These are phyloP conservation scores for Phytophthora aleatoria DNA, from an alignment of 352 stramenopile species.

Conservation along the genomic window DNA sequence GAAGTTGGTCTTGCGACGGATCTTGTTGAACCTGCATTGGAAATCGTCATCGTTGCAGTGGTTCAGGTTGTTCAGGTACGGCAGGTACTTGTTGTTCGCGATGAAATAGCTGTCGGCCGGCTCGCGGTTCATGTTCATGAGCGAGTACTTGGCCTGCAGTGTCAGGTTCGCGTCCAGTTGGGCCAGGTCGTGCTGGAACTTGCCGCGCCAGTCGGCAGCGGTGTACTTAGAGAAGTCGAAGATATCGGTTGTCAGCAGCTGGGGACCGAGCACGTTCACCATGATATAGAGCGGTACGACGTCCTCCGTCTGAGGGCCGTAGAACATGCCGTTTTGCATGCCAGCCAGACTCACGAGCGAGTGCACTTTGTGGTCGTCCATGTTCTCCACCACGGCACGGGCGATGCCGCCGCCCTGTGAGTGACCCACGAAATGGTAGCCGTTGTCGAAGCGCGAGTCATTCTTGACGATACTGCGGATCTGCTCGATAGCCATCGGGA, in stretches of 20 bases:
- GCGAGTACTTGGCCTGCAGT: constrained; percentile 42
- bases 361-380: constrained; percentile 58
- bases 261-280: constrained; percentile 33
- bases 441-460: constrained; percentile 40
- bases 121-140: constrained; percentile 46
- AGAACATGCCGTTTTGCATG: constrained; percentile 59
- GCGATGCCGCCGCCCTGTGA: constrained; percentile 49
- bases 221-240: constrained; percentile 44
- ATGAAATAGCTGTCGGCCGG: constrained; percentile 33
- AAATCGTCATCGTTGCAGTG: constrained; percentile 8
- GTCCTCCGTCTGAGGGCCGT: constrained; percentile 46
- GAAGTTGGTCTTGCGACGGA: constrained; percentile 48
- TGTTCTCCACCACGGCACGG: constrained; percentile 54
- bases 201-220: constrained; percentile 29
- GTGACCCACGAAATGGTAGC: constrained; percentile 57
- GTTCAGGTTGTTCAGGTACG: constrained; percentile 44
- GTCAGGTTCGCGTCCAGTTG: constrained; percentile 33
- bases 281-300: constrained; percentile 38
- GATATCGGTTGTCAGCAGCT: constrained; percentile 26
- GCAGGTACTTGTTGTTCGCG: constrained; percentile 40
- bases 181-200: constrained; percentile 44
- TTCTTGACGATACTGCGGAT: constrained; percentile 43
- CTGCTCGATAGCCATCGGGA: constrained; percentile 50
- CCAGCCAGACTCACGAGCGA: constrained; percentile 52
- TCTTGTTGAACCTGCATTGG: constrained; percentile 19